phyloP scores from a whole-genome alignment of 768 basidiomycete genomes.

The Russula emetica region DNA sequence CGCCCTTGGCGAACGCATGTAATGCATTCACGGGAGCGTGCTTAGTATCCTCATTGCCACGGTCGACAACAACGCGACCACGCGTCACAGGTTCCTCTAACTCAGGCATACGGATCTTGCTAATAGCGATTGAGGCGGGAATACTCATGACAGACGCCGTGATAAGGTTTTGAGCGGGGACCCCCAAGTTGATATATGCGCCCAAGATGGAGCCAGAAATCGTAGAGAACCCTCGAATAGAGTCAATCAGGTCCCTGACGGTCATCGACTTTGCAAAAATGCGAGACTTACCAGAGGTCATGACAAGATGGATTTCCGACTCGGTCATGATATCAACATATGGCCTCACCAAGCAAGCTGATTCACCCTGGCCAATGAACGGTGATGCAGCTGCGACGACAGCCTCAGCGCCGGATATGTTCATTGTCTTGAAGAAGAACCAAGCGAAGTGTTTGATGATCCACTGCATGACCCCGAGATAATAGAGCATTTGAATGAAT shows the following conservation, averaged over 20 bases:
- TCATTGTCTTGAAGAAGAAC: constrained; percentile 91
- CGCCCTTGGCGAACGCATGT: constrained; percentile 85
- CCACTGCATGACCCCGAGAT: constrained; percentile 93
- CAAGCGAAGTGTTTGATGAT: constrained; percentile 84
- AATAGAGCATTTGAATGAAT: constrained; percentile 87
- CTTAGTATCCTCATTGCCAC: constrained; percentile 56
- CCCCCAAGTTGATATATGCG: constrained; percentile 76
- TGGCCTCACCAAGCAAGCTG: constrained; percentile 78
- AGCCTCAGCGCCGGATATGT: constrained; percentile 91
- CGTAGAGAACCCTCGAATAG: constrained; percentile 65
- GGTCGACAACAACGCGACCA: constrained; percentile 73
- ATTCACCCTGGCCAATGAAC: constrained; percentile 91
- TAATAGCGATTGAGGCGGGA: constrained; percentile 89
- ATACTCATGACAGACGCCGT: constrained; percentile 95
- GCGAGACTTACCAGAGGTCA: constrained; percentile 66
- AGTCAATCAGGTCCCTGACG: neutral
- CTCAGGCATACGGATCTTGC: constrained; percentile 84
- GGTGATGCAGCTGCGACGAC: constrained; percentile 90
- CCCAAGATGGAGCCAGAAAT: constrained; percentile 87
- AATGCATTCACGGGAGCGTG: constrained; percentile 68
- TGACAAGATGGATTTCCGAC: constrained; percentile 80
- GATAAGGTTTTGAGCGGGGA: constrained; percentile 73
- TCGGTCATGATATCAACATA: constrained; percentile 82
- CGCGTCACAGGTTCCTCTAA: constrained; percentile 81
- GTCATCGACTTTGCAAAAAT: neutral